Percentiles rank a stretch among this genome's conserved stretches.
These are phyloP conservation scores for Ophiostoma himal-ulmi DNA, from an alignment of 2,329 filamentous ascomycete genomes.

Conservation along the genomic window DNA sequence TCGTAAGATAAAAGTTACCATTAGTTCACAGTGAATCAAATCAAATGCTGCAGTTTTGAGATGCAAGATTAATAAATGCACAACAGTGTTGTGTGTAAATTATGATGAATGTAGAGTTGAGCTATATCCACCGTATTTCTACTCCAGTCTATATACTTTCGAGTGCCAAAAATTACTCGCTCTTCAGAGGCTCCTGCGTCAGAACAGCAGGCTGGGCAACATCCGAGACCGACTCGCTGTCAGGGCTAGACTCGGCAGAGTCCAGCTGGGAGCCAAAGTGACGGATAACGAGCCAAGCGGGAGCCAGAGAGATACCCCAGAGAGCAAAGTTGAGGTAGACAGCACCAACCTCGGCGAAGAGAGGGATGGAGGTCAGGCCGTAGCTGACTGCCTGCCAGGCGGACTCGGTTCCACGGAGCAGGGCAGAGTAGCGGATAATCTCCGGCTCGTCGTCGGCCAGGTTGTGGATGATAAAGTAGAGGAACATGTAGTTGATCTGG, in stretches of 20 bases:
- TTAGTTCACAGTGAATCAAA: no score
- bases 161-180: not conserved
- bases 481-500: slow-evolving; percentile 67
- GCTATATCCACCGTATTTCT: not conserved
- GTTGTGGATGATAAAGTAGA: slow-evolving; percentile 67
- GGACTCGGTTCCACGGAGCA: slow-evolving; percentile 65
- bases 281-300: slow-evolving; percentile 61
- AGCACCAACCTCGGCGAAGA: slow-evolving; percentile 60
- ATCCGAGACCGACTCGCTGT: slow-evolving; percentile 7
- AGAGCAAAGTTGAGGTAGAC: slow-evolving; percentile 66
- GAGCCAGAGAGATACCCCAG: slow-evolving; percentile 58
- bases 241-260: not conserved
- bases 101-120: not conserved
- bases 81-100: not conserved
- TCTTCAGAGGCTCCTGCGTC: not conserved
- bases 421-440: slow-evolving; percentile 60
- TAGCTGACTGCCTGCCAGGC: slow-evolving; percentile 70
- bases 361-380: slow-evolving; percentile 54
- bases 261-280: slow-evolving; percentile 41
- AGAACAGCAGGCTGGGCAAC: not conserved
- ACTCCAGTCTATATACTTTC: not conserved
- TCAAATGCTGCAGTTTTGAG: no score
- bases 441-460: slow-evolving; percentile 56
- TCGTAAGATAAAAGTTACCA: not conserved
- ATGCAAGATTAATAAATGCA: not conserved